Conservation (phyloP, 345 rosid species). For the Erucastrum elatum region DNA sequence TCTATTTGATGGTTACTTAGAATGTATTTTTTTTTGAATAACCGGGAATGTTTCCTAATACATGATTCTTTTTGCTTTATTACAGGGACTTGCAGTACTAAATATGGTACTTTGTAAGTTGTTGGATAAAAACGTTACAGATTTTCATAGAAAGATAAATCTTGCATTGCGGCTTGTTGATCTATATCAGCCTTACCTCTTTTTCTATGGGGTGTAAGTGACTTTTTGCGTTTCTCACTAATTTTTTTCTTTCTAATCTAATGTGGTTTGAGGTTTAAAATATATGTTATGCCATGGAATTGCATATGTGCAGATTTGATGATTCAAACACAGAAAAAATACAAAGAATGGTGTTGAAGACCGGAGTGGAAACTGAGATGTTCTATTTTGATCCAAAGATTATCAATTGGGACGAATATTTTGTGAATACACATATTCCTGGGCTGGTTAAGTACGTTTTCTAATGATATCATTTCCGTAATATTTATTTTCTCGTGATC, state of each 20-base stretch:
- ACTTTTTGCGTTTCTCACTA: not conserved
- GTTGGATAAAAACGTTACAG: constrained; percentile 11
- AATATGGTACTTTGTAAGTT: constrained; percentile 35
- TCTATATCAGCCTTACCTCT: constrained; percentile 37
- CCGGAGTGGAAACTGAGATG: constrained; percentile 20
- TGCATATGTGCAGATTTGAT: constrained; percentile 31
- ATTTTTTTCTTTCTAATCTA: not conserved
- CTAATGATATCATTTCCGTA: not conserved
- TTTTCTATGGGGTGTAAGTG: constrained; percentile 40
- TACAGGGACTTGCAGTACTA: constrained; percentile 32
- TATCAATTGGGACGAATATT: constrained; percentile 60
- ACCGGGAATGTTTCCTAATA: not conserved
- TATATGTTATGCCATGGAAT: not conserved
- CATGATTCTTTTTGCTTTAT: not conserved
- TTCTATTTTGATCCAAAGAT: constrained; percentile 52
- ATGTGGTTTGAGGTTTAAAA: not conserved
- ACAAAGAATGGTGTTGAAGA: constrained; percentile 12
- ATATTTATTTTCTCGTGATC: not conserved
- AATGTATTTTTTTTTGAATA: not conserved
- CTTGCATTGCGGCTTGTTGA: constrained; percentile 25
- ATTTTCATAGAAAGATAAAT: constrained; percentile 12
- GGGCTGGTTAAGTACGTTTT: constrained; percentile 43
- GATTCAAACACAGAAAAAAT: constrained; percentile 24
- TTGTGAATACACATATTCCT: constrained; percentile 49
- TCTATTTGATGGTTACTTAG: too few species aligned